Evolutionary conservation across 1,284 basidiomycete genomes (phyloP), one percentile per base, ranked within the genome.

Genomic region (Cystobasidium slooffiae): DNA sequence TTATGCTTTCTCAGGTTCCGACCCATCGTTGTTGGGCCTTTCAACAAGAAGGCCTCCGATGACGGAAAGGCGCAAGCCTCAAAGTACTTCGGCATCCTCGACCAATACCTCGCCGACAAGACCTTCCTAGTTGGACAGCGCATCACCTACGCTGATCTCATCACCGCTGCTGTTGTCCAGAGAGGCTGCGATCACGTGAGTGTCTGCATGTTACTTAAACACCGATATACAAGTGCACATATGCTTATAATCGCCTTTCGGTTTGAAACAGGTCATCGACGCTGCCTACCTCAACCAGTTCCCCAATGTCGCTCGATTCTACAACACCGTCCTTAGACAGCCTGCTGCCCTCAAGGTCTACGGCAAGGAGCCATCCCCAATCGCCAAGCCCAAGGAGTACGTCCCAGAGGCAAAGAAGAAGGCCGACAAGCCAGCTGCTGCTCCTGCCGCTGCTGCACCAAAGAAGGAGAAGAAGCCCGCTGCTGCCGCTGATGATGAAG

Each of bases 91-190:
- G 84, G 84, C 69, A 88, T 87, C 78, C 86, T 98, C 77, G 88
- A 98, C 81, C 83, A 85, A 65, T 86, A 91, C 84, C 88, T 98
- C 80, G 83, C 87, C 74, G 86, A 88, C 76, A 88, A 88, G 81
- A 99, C 96, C 69, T 98, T 90, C 88, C 87, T 97, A 80, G 94
- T 94, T 72, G 90, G 90, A 80, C 93, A 98, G 83, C 92, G 95
- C 80, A 90, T 98, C 86, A 93, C 94, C 75, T 87, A 96, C 68
- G 96, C 94, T 78, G 96, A 99, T 82, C 84, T 98, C 83, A 84
- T 85, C 79, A 78, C 93, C 78, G 92, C 90, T 55, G 83, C 86
- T 53, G 78, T 86, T 80, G 81, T 93, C 77, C 85, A 70, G 59
- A 75, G 77, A 51, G 78, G 76, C 22, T 75, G 73, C 64, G 75